Evolutionary conservation across 768 basidiomycete genomes (phyloP).

Genomic region (Suillus clintonianus): DNA sequence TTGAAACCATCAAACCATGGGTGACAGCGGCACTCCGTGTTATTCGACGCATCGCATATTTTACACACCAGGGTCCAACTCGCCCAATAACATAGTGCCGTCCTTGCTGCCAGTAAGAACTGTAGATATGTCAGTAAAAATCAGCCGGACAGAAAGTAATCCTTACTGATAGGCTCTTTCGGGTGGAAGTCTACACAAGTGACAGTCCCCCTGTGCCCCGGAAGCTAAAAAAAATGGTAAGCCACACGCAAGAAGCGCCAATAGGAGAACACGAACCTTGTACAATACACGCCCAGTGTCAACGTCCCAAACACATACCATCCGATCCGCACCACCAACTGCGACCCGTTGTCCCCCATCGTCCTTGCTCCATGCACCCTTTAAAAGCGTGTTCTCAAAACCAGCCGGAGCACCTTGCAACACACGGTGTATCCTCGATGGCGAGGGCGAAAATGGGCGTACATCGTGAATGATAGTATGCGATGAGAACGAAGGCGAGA

Average conservation of each 20-base stretch:
- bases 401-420: slow-evolving; percentile 89
- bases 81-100: slow-evolving; percentile 87
- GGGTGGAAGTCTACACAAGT: slow-evolving; percentile 97
- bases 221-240: slow-evolving; percentile 51
- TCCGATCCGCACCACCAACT: slow-evolving; percentile 88
- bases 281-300: slow-evolving; percentile 75
- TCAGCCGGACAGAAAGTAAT: not conserved
- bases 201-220: slow-evolving; percentile 96
- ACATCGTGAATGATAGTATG: slow-evolving; percentile 90
- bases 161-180: slow-evolving; percentile 90
- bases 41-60: not conserved
- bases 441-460: slow-evolving; percentile 88
- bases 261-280: slow-evolving; percentile 53
- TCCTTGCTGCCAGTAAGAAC: slow-evolving; percentile 94
- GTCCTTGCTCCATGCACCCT: slow-evolving; percentile 85
- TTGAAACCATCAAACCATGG: not conserved
- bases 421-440: slow-evolving; percentile 77
- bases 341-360: slow-evolving; percentile 82
- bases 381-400: slow-evolving; percentile 86
- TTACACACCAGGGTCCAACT: slow-evolving; percentile 58
- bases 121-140: slow-evolving; percentile 29
- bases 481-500: slow-evolving; percentile 90
- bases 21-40: not conserved
- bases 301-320: slow-evolving; percentile 86
- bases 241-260: not conserved